Evolutionary conservation across 192 early-diverging fungal species (phyloP).

Genomic region (Coemansia sp.): DNA sequence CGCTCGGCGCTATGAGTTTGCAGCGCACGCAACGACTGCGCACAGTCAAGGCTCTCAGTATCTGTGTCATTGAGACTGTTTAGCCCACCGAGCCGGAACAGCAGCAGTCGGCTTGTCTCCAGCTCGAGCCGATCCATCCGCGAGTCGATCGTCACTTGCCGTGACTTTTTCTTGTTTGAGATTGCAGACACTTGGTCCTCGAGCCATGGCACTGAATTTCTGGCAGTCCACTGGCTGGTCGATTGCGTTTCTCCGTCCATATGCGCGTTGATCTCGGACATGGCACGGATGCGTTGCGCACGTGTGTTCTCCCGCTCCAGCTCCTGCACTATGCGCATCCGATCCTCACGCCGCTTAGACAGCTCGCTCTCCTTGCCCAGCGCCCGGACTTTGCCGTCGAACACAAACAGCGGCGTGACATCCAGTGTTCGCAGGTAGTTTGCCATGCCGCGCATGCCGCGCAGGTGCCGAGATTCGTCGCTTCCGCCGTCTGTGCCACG

Average conservation of each 20-base stretch:
- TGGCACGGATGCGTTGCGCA: slow-evolving; percentile 16
- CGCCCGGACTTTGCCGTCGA: slow-evolving; percentile 60
- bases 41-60: neutral
- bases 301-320: slow-evolving; percentile 19
- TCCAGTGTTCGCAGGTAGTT: slow-evolving; percentile 48
- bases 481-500: slow-evolving; percentile 41
- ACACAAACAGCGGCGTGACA: slow-evolving; percentile 69
- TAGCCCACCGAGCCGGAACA: slow-evolving; percentile 16
- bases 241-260: neutral
- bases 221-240: neutral
- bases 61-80: neutral
- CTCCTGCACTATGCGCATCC: slow-evolving; percentile 12
- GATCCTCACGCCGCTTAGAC: slow-evolving; percentile 16
- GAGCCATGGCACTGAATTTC: slow-evolving; percentile 5
- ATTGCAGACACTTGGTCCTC: neutral
- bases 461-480: slow-evolving; percentile 55
- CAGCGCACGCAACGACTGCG: slow-evolving; percentile 12
- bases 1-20: slow-evolving; percentile 19
- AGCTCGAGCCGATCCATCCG: slow-evolving; percentile 31
- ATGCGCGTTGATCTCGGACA: slow-evolving; percentile 12
- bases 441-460: slow-evolving; percentile 61
- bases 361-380: slow-evolving; percentile 58
- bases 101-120: slow-evolving; percentile 11
- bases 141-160: slow-evolving; percentile 12
- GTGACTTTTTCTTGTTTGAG: neutral